phyloP scores from a whole-genome alignment of 768 basidiomycete species.

The Suillus weaverae region DNA sequence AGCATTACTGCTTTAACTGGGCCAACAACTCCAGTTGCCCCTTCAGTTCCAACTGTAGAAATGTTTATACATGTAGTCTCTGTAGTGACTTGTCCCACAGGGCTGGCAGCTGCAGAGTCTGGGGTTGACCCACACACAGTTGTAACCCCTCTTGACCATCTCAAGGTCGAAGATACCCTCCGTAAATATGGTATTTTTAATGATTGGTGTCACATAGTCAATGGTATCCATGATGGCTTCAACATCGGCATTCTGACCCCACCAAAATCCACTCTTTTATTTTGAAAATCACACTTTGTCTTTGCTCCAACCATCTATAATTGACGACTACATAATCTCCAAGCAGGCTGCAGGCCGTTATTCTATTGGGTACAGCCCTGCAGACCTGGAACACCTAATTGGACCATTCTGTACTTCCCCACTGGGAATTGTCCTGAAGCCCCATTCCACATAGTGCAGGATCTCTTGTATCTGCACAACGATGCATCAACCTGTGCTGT shows the following conservation, averaged over 20 bases:
- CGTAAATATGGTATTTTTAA: slow-evolving; percentile 14
- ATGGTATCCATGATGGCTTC: slow-evolving; percentile 36
- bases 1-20: not conserved
- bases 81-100: slow-evolving; percentile 29
- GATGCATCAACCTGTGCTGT: too few species aligned
- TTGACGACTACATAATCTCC: slow-evolving; percentile 31
- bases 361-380: fast-evolving
- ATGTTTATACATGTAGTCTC: slow-evolving; percentile 32
- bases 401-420: too few species aligned
- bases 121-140: slow-evolving; percentile 34
- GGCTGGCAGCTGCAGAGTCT: slow-evolving; percentile 25
- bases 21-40: not conserved
- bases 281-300: too few species aligned
- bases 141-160: slow-evolving; percentile 28
- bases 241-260: slow-evolving; percentile 38
- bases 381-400: too few species aligned
- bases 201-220: slow-evolving; percentile 30
- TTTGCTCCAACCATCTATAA: slow-evolving; percentile 41
- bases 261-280: too few species aligned
- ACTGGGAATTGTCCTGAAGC: too few species aligned
- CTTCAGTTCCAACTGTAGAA: not conserved
- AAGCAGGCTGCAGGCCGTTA: not conserved
- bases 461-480: too few species aligned
- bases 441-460: too few species aligned
- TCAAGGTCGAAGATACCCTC: slow-evolving; percentile 15